These are phyloP conservation scores for Calonectria pseudoreteaudii DNA, from an alignment of 2,329 filamentous ascomycete genomes.

Conservation along the genomic window DNA sequence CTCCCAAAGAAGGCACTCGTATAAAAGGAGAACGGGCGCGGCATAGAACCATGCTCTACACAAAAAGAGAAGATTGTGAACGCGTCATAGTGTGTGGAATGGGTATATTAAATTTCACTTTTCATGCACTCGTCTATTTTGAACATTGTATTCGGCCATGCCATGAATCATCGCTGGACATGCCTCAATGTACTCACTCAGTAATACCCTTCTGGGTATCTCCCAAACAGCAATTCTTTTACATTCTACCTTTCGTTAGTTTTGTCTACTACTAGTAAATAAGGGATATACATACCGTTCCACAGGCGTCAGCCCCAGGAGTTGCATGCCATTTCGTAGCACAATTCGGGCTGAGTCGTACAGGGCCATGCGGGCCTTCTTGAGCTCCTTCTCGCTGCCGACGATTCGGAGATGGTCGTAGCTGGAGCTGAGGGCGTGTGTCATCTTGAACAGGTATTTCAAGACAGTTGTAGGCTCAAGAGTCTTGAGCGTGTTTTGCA, in stretches of 20 bases:
- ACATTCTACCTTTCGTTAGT: constrained; percentile 41
- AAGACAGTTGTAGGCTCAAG: constrained; percentile 74
- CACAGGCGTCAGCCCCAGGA: constrained; percentile 83
- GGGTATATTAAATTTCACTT: constrained; percentile 45
- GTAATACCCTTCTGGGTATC: background rate
- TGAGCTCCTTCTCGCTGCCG: constrained; percentile 79
- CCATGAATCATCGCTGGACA: constrained; percentile 22
- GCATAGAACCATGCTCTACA: background rate
- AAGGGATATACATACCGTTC: constrained; percentile 56
- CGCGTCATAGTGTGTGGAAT: constrained; percentile 19
- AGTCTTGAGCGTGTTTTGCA: constrained; percentile 86
- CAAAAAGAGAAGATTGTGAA: background rate
- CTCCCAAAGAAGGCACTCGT: background rate
- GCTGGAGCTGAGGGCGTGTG: constrained; percentile 81
- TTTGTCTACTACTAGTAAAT: background rate
- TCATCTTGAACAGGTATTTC: constrained; percentile 86
- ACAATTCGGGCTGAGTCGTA: constrained; percentile 83
- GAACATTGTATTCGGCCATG: constrained; percentile 17
- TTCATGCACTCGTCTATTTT: constrained; percentile 41
- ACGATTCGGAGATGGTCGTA: constrained; percentile 87
- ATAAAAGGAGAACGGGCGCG: background rate
- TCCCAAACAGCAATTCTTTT: constrained; percentile 23
- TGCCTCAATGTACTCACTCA: constrained; percentile 16
- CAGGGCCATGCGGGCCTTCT: constrained; percentile 76
- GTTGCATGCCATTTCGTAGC: constrained; percentile 83